phyloP scores from a whole-genome alignment of 331 rosid genomes.

The Malus hybrid region DNA sequence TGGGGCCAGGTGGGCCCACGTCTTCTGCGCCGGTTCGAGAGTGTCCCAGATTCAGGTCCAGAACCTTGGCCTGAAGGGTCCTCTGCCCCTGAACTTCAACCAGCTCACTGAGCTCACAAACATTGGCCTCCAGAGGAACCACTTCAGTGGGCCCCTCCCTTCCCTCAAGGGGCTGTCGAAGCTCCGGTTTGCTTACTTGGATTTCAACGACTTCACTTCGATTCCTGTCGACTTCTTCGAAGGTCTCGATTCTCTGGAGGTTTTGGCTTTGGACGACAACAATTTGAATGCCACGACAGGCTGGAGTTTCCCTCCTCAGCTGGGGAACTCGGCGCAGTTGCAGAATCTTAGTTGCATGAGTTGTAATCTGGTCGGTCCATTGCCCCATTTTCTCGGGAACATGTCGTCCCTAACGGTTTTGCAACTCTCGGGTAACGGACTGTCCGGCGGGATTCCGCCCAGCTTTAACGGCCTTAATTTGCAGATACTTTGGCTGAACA shows the following conservation, averaged over 20 bases:
- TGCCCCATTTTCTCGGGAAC: conserved; percentile 64
- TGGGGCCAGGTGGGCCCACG: conserved; percentile 43
- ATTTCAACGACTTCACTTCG: conserved; percentile 57
- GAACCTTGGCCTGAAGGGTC: conserved; percentile 50
- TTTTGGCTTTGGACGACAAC: conserved; percentile 61
- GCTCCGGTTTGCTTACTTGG: conserved; percentile 39
- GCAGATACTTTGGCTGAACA: conserved; percentile 63
- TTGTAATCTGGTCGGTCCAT: conserved; percentile 64
- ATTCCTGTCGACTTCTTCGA: conserved; percentile 70
- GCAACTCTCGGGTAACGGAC: conserved; percentile 50
- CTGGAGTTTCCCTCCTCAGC: conserved; percentile 49
- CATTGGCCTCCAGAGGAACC: conserved; percentile 70
- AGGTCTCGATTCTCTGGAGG: conserved; percentile 47
- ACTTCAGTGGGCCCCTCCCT: conserved; percentile 56
- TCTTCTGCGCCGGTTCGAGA: conserved; percentile 41
- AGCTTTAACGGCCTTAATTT: conserved; percentile 26
- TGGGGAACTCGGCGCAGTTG: conserved; percentile 43
- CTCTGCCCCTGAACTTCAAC: conserved; percentile 59
- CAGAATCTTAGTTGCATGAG: conserved; percentile 50
- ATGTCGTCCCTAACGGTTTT: conserved; percentile 52
- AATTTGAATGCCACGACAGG: conserved; percentile 48
- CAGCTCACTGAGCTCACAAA: conserved; percentile 51
- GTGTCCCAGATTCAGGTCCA: conserved; percentile 77
- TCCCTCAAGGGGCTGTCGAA: conserved; percentile 44
- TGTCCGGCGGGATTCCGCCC: conserved; percentile 50